Conservation (phyloP, 345 rosid genomes). For the Crucihimalaya himalaica region DNA sequence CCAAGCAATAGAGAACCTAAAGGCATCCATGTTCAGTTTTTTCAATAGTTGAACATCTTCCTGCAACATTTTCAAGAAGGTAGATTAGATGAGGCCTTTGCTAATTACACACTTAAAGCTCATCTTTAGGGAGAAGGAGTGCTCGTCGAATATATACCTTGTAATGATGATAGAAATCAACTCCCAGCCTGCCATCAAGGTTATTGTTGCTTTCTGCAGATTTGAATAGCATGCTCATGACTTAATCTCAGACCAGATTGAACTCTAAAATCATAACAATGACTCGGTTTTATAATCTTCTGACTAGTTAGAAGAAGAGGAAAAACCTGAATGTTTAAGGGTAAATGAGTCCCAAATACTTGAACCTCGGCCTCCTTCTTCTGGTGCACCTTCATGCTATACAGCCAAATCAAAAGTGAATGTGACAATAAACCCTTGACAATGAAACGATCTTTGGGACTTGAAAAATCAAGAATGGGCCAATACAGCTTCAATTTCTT, state of each 20-base stretch:
- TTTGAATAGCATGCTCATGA: neutral
- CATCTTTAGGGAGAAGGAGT: neutral
- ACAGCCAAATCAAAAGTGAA: neutral
- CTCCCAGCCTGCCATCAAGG: conserved; percentile 40
- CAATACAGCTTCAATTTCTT: neutral
- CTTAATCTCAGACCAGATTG: neutral
- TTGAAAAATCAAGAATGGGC: neutral
- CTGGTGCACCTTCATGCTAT: conserved; percentile 41
- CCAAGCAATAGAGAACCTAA: conserved; percentile 63
- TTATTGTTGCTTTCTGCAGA: conserved; percentile 28
- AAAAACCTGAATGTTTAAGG: conserved; percentile 32
- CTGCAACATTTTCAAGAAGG: conserved; percentile 27
- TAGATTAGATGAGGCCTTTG: neutral
- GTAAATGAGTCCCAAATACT: conserved; percentile 45
- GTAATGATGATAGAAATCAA: conserved; percentile 46
- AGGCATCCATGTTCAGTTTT: conserved; percentile 46
- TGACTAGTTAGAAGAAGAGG: neutral
- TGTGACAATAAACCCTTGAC: neutral
- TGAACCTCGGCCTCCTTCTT: conserved; percentile 40
- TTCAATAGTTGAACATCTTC: conserved; percentile 49
- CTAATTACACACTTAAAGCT: neutral
- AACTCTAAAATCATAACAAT: neutral
- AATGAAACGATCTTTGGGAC: conserved; percentile 5
- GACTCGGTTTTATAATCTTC: neutral
- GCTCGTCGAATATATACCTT: conserved; percentile 36